Base-by-base conservation (phyloP, 2,329 filamentous ascomycete species). In the Elsinoe perseae region DNA sequence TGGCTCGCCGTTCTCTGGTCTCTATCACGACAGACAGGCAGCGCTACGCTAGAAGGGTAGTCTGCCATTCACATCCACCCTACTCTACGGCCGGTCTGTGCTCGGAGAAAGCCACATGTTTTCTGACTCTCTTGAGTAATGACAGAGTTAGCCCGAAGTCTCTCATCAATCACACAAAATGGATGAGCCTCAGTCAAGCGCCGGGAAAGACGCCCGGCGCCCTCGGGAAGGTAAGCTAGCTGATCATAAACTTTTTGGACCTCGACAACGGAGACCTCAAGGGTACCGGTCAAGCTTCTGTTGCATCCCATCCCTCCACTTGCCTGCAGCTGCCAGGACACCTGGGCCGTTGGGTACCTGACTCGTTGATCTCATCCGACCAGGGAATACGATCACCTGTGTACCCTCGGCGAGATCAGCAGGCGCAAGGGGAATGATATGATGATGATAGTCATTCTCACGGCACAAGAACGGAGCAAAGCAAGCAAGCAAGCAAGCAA, bases 111-210 rank as follows among this genome's bases (percentile, higher is more conserved):
- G 48, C 48, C 48, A 52, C 48, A 52, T 52, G 48, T 38, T 23
- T 36, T 38, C 25, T 25, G 28, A 32, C 48, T 36, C 28, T 36
- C 28, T n/a, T n/a, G n/a, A n/a, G n/a, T n/a, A n/a, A n/a, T n/a
- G n/a, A n/a, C n/a, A n/a, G n/a, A n/a, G n/a, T n/a, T n/a, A n/a
- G n/a, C n/a, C n/a, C n/a, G n/a, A n/a, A n/a, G n/a, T n/a, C n/a
- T n/a, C 25, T 34, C 30, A 36, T 50, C 27, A 44, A 44, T 25
- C n/a, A n/a, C n/a, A 30, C 43, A 50, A 32, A 20, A 34, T 28
- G 48, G 48, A 32, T 52, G 48, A 52, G 48, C 48, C 48, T 52
- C 48, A 52, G 14, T 52, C 48, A 52, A 38, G 48, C 48, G 48
- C 30, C 48, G 48, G 48, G 30, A 52, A 52, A 52, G 48, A 38